Conservation (phyloP, 73 alveolate genomes). For the Halteria grandinella region DNA sequence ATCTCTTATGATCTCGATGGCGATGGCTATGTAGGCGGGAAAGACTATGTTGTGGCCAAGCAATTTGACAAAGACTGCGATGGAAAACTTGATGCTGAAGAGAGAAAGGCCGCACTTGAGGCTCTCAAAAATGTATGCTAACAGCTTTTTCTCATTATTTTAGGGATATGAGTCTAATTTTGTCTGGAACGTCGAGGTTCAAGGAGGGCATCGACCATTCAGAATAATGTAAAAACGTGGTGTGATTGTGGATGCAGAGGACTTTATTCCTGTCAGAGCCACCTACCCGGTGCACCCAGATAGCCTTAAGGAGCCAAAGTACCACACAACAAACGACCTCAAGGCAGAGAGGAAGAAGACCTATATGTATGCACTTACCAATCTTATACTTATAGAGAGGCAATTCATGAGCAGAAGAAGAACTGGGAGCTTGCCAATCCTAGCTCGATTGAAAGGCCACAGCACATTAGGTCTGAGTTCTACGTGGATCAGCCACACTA, state of each 20-base stretch:
- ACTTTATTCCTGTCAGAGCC: constrained; percentile 68
- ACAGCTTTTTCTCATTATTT: neutral
- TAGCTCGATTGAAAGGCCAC: constrained; percentile 15
- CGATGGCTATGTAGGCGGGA: constrained; percentile 92
- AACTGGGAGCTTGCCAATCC: constrained; percentile 46
- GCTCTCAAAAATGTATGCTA: constrained; percentile 45
- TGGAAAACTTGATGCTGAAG: constrained; percentile 83
- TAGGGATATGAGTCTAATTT: constrained; percentile 63
- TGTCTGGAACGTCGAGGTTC: constrained; percentile 75
- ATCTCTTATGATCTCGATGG: constrained; percentile 85
- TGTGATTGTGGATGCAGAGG: constrained; percentile 82
- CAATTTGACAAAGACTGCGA: constrained; percentile 85
- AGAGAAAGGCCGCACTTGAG: constrained; percentile 41
- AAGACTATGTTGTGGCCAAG: constrained; percentile 87
- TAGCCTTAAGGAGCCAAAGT: constrained; percentile 51
- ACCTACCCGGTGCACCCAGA: constrained; percentile 84
- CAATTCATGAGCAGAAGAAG: constrained; percentile 25
- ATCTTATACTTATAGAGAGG: constrained; percentile 5
- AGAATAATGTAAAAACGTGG: constrained; percentile 83
- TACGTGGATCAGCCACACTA: constrained; percentile 32
- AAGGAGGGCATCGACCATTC: constrained; percentile 72
- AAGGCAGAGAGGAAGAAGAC: constrained; percentile 58
- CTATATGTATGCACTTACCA: constrained; percentile 51
- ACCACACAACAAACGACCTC: constrained; percentile 57
- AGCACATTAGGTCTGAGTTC: constrained; percentile 32